phyloP scores from a whole-genome alignment of 2,329 filamentous ascomycete genomes.

The Pseudogymnoascus verrucosus region DNA sequence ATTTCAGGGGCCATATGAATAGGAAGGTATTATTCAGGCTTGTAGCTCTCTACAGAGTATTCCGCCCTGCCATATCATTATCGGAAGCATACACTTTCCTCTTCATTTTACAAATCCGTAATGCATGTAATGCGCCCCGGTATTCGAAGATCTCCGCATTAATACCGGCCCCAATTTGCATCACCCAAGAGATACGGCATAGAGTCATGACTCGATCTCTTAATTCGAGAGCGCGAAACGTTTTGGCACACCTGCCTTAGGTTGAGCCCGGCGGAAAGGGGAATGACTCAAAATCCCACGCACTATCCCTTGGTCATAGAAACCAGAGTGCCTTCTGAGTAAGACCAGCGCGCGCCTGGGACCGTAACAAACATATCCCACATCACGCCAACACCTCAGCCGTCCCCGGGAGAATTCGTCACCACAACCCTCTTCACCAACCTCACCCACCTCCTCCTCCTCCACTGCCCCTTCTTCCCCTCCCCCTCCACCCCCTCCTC shows the following conservation, averaged over 20 bases:
- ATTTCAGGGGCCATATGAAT: neutral
- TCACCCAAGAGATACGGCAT: neutral
- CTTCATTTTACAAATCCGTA: neutral
- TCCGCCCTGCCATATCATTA: neutral
- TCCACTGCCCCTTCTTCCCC: slow-evolving; percentile 30
- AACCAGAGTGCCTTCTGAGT: neutral
- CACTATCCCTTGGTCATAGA: neutral
- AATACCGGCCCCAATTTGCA: neutral
- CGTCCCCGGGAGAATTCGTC: neutral
- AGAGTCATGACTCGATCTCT: neutral
- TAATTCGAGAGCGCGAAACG: neutral
- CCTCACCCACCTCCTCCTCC: slow-evolving; percentile 26
- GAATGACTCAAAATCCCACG: neutral
- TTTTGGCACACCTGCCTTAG: neutral
- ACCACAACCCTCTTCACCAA: slow-evolving; percentile 22
- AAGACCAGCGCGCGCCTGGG: neutral
- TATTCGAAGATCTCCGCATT: neutral
- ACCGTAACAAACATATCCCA: neutral
- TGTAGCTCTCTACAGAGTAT: neutral
- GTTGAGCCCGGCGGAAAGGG: neutral
- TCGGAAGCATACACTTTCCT: neutral
- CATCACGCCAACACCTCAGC: neutral
- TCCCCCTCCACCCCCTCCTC: slow-evolving; percentile 43
- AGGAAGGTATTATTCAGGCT: neutral
- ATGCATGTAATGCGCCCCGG: neutral